These are phyloP conservation scores for Ustilago tritici DNA, from an alignment of 1,284 basidiomycete genomes.

Conservation along the genomic window DNA sequence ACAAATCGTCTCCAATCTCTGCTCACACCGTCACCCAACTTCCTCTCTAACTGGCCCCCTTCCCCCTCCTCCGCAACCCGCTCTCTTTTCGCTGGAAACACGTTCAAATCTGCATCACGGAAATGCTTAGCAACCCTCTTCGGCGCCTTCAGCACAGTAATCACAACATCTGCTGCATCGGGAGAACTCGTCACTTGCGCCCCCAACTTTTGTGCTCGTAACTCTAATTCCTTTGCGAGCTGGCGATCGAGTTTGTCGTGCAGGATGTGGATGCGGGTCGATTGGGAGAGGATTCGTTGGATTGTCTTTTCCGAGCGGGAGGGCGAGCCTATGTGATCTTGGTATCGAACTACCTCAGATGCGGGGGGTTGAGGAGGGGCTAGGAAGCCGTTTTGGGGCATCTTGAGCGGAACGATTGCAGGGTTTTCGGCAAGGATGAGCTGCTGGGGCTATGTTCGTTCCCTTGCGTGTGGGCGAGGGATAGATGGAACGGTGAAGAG, in stretches of 20 bases:
- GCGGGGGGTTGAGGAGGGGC: not conserved
- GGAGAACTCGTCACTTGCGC: constrained; percentile 32
- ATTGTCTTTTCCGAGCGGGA: constrained; percentile 18
- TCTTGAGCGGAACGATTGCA: not conserved
- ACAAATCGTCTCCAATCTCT: constrained; percentile 47
- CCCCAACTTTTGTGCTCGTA: constrained; percentile 30
- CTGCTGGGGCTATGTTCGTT: too few relatives aligned
- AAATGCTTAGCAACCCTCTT: constrained; percentile 45
- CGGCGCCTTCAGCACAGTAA: constrained; percentile 41
- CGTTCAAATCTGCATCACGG: constrained; percentile 17
- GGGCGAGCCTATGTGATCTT: constrained; percentile 32
- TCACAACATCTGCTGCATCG: constrained; percentile 32
- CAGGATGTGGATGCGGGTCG: constrained; percentile 39
- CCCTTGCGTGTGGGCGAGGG: too few relatives aligned
- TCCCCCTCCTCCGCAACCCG: not conserved
- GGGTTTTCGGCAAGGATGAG: too few relatives aligned
- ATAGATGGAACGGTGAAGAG: too few relatives aligned
- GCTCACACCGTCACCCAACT: constrained; percentile 18
- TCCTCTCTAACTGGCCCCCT: constrained; percentile 5
- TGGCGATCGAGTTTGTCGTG: constrained; percentile 36
- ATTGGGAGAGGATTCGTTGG: constrained; percentile 35
- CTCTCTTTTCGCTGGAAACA: not conserved
- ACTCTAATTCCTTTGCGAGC: constrained; percentile 1
- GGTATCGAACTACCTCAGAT: constrained; percentile 20
- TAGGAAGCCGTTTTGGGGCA: constrained; percentile 12